Percentiles rank a stretch among this genome's conserved stretches.
Evolutionary conservation across 2,329 filamentous ascomycete species (phyloP).

Genomic region (Colletotrichum sp.): DNA sequence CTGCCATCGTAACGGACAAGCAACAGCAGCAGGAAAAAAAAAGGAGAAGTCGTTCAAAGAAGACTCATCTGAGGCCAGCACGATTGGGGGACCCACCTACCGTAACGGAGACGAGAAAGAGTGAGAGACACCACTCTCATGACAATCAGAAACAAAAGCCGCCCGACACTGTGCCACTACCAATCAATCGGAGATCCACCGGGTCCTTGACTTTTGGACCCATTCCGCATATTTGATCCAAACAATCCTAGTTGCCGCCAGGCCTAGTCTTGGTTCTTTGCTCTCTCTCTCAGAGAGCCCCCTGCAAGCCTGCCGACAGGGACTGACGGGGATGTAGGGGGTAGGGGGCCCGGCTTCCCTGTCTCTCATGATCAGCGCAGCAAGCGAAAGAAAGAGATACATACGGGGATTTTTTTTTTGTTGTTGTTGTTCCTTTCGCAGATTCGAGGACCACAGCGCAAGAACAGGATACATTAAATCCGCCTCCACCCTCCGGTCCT

Average conservation of each 20-base stretch:
- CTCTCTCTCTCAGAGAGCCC: neutral
- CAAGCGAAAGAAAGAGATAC: neutral
- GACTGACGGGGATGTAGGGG: constrained; percentile 12
- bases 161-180: constrained; percentile 10
- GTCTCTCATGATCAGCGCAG: constrained; percentile 1
- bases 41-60: constrained; percentile 20
- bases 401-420: neutral
- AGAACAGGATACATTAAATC: constrained; percentile 5
- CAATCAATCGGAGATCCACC: constrained; percentile 21
- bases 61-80: constrained; percentile 14
- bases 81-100: neutral
- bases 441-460: constrained; percentile 9
- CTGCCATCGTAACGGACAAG: neutral
- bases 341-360: constrained; percentile 5
- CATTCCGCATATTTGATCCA: constrained; percentile 20
- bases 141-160: constrained; percentile 20
- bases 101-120: neutral
- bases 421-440: neutral
- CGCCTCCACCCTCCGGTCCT: constrained; percentile 6
- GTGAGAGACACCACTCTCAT: neutral
- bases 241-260: constrained; percentile 20
- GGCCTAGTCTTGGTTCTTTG: constrained; percentile 18
- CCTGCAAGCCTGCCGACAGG: neutral
- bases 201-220: constrained; percentile 1
- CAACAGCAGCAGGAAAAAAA: neutral